Percentiles rank a stretch among this genome's conserved stretches.
Conservation (phyloP, 345 rosid genomes). For the Anacardium occidentale region DNA sequence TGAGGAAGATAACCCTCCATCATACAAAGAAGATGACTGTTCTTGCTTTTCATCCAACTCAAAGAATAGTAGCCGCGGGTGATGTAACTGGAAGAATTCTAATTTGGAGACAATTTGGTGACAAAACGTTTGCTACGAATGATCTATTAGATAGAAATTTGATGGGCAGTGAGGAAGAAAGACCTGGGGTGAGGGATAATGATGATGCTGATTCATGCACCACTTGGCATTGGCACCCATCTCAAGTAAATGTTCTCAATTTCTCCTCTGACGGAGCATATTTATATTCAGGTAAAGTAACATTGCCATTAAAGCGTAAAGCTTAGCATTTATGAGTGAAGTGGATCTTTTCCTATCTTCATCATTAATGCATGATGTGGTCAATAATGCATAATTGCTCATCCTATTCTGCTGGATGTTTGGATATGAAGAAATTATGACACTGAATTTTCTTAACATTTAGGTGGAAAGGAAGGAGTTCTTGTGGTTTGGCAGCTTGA, state of each 20-base stretch:
- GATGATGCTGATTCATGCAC: conserved; percentile 97
- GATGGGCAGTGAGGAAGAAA: conserved; percentile 51
- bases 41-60: conserved; percentile 80
- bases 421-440: background rate
- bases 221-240: conserved; percentile 92
- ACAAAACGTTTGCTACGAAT: conserved; percentile 39
- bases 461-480: conserved; percentile 98
- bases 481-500: conserved; percentile 97
- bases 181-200: conserved; percentile 80
- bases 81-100: conserved; percentile 91
- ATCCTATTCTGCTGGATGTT: background rate
- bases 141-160: conserved; percentile 28
- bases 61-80: conserved; percentile 81
- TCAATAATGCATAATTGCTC: background rate
- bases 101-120: conserved; percentile 86
- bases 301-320: conserved; percentile 4
- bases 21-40: conserved; percentile 69
- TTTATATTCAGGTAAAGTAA: conserved; percentile 67
- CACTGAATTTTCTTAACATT: conserved; percentile 16
- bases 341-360: background rate
- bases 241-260: conserved; percentile 59
- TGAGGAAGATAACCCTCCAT: conserved; percentile 66
- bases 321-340: background rate
- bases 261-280: conserved; percentile 96
- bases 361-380: background rate